Evolutionary conservation across 2,329 filamentous ascomycete genomes (phyloP), one percentile per base, ranked within the genome.

Genomic region (Talaromyces islandicus): DNA sequence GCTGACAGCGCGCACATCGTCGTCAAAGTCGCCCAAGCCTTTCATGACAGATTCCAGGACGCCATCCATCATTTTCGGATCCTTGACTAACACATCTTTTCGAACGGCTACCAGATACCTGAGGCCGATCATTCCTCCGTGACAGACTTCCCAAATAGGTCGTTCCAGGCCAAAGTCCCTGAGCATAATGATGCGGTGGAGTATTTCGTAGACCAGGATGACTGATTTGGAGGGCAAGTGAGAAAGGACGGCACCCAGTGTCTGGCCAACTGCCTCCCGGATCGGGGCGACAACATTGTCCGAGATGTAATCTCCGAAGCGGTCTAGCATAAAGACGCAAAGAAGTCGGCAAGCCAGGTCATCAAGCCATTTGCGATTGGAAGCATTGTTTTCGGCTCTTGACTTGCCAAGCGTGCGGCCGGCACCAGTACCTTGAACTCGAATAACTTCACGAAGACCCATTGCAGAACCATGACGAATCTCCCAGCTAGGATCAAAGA

Each of bases 211-310:
- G 43, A 95, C 90, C 58, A 87, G 85, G 67, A 93, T 85, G 25
- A 99, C 93, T 4, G 91, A 93, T 17, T 83, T 79, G 1, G 88
- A 80, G 0, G 91, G 87, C 7, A 99, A 82, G 71, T 96, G 91
- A 65, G 90, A 91, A 58, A 99, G 79, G 14, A 95, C 85, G 12
- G 93, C 91, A 67, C 93, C 95, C 14, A 99, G 81, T 2, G 92
- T 93, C 75, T 99, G 94, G 52, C 94, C 94, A 46, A 96, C 90
- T 0, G 92, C 96, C 77, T 99, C 94, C 65, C 94, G 84, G 64
- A 99, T 97, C 0, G 94, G 94, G 0, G 94, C 94, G 46, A 99
- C 92, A 0, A 95, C 96, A 57, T 91, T 99, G 73, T 99, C 94
- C 5, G 92, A 96, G 61, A 95, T 94, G 77, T 97, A 99, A 71